phyloP scores from a whole-genome alignment of 164 flowering plant species.

The Vitis riparia region DNA sequence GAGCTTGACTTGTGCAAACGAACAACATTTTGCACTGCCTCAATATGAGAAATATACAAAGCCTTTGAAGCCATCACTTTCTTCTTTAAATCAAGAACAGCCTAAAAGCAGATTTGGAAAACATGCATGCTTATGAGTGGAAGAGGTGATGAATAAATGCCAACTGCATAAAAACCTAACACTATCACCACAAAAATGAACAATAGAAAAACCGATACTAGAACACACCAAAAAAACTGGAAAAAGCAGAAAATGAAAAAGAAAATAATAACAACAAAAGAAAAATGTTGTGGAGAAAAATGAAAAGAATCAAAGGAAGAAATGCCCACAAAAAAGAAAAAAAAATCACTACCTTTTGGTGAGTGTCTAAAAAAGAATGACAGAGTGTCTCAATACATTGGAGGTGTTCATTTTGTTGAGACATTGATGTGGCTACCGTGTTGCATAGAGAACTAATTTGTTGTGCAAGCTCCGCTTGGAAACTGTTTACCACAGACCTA shows the following conservation, averaged over 20 bases:
- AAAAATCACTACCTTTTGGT: constrained; percentile 55
- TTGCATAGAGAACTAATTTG: constrained; percentile 65
- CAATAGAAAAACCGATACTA: too few species aligned
- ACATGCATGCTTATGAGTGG: not conserved
- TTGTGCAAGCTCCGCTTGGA: constrained; percentile 56
- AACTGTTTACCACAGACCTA: constrained; percentile 62
- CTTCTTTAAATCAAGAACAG: constrained; percentile 56
- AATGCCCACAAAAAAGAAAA: not conserved
- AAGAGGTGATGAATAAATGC: not conserved
- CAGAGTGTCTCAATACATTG: constrained; percentile 65
- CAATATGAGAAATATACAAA: constrained; percentile 71
- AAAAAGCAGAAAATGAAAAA: not conserved
- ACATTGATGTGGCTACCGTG: constrained; percentile 53
- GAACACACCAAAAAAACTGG: not conserved
- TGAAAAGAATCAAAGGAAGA: not conserved
- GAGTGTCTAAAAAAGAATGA: constrained; percentile 50
- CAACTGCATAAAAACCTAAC: too few species aligned
- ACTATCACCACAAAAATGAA: too few species aligned
- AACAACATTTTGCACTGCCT: constrained; percentile 88
- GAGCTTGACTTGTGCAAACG: constrained; percentile 75
- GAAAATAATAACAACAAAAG: not conserved
- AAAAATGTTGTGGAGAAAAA: not conserved
- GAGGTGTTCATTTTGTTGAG: constrained; percentile 74
- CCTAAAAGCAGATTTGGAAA: constrained; percentile 35
- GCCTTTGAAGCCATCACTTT: constrained; percentile 61